Base-by-base conservation (phyloP, 768 basidiomycete species). In the Boletus eberwhitei region DNA sequence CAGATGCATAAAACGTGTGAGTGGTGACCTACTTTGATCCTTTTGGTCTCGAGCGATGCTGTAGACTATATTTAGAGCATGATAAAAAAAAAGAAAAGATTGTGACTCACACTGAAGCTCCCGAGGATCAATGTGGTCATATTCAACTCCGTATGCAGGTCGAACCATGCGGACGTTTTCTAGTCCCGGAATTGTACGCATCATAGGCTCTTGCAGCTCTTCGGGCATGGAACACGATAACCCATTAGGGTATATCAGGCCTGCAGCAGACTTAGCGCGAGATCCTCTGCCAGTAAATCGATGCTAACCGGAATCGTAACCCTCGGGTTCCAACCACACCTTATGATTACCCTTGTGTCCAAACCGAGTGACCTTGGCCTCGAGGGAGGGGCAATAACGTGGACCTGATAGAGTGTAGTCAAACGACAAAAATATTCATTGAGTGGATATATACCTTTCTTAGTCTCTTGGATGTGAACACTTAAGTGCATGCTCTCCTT, bases 121-220 rank as follows among this genome's bases (percentile, higher is more conserved):
- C 21, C 90, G 75, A 9, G 93, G 87, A 72, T 96, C 92, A 12
- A 96, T 78, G 64, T 91, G 85, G 64, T 96, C 93, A 59, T 96
- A 96, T 67, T 96, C 92, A 32, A 96, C 91, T 3, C 93, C 93
- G 72, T 95, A 96, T 0, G 91, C 93, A 1, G 93, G 93, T 60
- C 79, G 74, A 5, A 90, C 80, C 79, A 96, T 88, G 64, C 86
- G 82, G 29, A 87, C 93, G 26, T 87, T 85, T 71, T 94, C 90
- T 26, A 96, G 74, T 0, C 93, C 93, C 2, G 84, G 85, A 37
- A 96, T 84, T 0, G 91, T 91, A 13, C 86, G 84, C 73, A 95
- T 82, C 83, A 96, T 84, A 5, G 78, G 68, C 61, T 90, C 85
- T 68, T 96, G 93, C 1, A 89, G 71, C 54, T 95, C 93, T 67